Conservation (phyloP, 495 filamentous ascomycete species). For the Terfezia claveryi region DNA sequence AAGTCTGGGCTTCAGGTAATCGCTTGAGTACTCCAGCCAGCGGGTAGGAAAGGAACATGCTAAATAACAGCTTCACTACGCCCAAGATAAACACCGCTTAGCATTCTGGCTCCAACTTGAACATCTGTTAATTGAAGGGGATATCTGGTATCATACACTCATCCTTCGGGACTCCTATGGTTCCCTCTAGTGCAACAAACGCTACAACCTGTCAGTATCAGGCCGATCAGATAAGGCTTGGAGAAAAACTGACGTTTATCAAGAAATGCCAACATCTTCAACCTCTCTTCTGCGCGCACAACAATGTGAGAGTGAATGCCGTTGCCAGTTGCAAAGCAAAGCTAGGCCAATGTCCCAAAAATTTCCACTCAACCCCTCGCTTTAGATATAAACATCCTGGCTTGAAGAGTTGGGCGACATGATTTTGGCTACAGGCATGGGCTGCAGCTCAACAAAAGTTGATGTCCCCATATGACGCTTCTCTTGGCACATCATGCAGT, state of each 20-base stretch:
- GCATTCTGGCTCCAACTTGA: conserved; percentile 5
- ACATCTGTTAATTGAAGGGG: neutral
- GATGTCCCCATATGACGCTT: too few relatives aligned
- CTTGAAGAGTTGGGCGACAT: too few relatives aligned
- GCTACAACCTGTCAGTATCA: conserved; percentile 29
- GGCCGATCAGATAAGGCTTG: too few relatives aligned
- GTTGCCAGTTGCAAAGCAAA: too few relatives aligned
- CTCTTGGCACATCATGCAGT: too few relatives aligned
- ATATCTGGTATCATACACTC: conserved; percentile 38
- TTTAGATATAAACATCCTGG: too few relatives aligned
- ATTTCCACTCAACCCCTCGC: too few relatives aligned
- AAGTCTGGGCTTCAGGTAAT: conserved; percentile 64
- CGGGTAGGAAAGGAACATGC: conserved; percentile 83
- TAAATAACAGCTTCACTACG: conserved; percentile 77
- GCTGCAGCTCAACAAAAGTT: too few relatives aligned
- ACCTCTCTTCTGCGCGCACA: too few relatives aligned
- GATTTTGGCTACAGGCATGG: too few relatives aligned
- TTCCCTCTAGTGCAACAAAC: conserved; percentile 40
- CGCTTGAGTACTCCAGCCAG: conserved; percentile 75
- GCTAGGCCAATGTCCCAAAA: too few relatives aligned
- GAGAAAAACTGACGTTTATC: conserved; percentile 34
- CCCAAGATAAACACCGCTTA: neutral
- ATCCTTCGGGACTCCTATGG: conserved; percentile 60
- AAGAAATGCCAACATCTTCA: conserved; percentile 64
- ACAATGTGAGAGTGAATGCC: too few relatives aligned